phyloP scores from a whole-genome alignment of 106 monocot species.

The Dendrobium nobile region DNA sequence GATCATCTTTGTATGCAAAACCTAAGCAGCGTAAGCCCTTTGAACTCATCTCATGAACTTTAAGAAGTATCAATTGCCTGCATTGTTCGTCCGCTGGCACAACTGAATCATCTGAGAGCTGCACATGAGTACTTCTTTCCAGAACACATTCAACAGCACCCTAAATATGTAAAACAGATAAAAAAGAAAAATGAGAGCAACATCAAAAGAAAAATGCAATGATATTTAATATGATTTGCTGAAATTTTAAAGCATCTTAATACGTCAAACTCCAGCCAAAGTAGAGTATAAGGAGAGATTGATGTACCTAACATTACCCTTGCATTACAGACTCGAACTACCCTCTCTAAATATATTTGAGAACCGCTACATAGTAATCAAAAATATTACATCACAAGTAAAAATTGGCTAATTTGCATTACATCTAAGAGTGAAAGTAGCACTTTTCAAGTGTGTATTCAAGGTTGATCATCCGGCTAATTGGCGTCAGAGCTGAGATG shows the following conservation, averaged over 20 bases:
- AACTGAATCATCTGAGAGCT: slow-evolving; percentile 59
- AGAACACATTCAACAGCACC: slow-evolving; percentile 66
- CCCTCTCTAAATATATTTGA: neutral
- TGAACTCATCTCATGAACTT: slow-evolving; percentile 64
- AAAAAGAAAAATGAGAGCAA: neutral
- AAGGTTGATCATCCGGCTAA: too few relatives aligned
- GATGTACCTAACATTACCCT: neutral
- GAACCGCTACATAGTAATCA: neutral
- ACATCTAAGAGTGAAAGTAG: too few relatives aligned
- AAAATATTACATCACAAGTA: neutral
- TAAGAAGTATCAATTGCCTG: slow-evolving; percentile 35
- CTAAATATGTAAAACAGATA: slow-evolving; percentile 13
- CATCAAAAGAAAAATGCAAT: too few relatives aligned
- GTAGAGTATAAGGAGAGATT: neutral
- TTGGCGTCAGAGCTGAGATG: too few relatives aligned
- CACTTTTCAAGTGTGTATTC: too few relatives aligned
- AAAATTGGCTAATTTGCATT: neutral
- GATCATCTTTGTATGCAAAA: slow-evolving; percentile 64
- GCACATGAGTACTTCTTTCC: slow-evolving; percentile 41
- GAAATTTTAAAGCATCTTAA: neutral
- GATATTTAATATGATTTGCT: neutral
- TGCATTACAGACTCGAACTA: neutral
- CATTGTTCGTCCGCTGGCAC: slow-evolving; percentile 32
- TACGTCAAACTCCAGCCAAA: too few relatives aligned
- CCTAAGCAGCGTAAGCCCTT: slow-evolving; percentile 66